Evolutionary conservation across 306 rosid species (phyloP).

Genomic region (Lathyrus aphaca): DNA sequence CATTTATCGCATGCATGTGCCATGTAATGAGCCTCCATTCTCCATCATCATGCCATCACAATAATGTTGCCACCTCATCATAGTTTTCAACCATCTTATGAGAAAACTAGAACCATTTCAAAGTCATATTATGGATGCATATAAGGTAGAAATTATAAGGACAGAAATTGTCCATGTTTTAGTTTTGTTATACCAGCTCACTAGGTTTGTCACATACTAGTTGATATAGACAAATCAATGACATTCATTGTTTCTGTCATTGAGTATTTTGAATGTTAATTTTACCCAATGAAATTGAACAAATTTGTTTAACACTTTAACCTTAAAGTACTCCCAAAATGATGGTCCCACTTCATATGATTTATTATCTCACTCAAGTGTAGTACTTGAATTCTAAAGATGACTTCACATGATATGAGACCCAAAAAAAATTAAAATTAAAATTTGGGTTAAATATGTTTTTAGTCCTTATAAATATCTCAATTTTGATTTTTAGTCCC

Average conservation of each 20-base stretch:
- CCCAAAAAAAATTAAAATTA: no score
- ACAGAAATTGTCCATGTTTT: constrained; percentile 33
- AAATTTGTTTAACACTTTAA: constrained; percentile 35
- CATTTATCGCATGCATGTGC: constrained; percentile 46
- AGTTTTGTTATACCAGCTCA: constrained; percentile 37
- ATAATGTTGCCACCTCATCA: constrained; percentile 35
- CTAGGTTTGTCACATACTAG: constrained; percentile 31
- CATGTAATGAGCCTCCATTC: constrained; percentile 34
- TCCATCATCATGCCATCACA: constrained; percentile 22
- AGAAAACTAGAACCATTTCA: constrained; percentile 19
- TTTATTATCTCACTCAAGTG: background rate
- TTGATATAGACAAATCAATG: constrained; percentile 45
- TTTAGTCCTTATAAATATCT: no score
- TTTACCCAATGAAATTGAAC: constrained; percentile 29
- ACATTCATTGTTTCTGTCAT: constrained; percentile 39
- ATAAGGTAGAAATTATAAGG: constrained; percentile 10
- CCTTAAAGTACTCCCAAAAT: constrained; percentile 36
- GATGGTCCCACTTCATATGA: constrained; percentile 1
- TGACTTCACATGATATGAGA: background rate
- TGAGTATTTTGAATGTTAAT: constrained; percentile 22
- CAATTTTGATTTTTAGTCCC: no score
- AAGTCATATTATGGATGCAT: constrained; percentile 17
- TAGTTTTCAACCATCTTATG: constrained; percentile 13
- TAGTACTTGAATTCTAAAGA: background rate
- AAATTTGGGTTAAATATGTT: no score